Conservation (phyloP, 257 asterid species). For the Linaria vulgaris region DNA sequence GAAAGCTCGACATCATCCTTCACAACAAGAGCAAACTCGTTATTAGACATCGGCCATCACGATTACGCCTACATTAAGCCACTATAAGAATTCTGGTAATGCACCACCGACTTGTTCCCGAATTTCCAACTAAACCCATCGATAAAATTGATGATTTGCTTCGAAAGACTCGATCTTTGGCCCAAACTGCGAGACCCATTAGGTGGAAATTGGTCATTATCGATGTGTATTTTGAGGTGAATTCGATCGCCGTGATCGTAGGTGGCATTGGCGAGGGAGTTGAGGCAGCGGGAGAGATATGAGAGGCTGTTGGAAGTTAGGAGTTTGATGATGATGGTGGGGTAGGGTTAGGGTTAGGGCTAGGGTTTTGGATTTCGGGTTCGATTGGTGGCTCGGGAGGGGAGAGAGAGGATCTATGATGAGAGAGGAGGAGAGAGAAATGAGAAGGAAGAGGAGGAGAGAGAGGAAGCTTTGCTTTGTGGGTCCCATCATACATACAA, state of each 20-base stretch:
- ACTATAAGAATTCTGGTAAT: constrained; percentile 51
- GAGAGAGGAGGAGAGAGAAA: constrained; percentile 44
- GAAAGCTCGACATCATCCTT: constrained; percentile 97
- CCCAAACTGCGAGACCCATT: constrained; percentile 49
- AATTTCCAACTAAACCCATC: constrained; percentile 70
- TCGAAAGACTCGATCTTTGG: constrained; percentile 51
- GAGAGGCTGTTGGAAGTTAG: constrained; percentile 77
- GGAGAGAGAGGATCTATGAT: constrained; percentile 36
- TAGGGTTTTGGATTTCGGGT: constrained; percentile 31
- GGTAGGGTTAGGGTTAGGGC: constrained; percentile 51
- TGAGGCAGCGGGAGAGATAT: constrained; percentile 83
- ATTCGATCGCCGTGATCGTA: constrained; percentile 59
- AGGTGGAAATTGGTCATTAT: constrained; percentile 59
- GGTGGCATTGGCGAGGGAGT: constrained; percentile 71
- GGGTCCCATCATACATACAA: constrained; percentile 25
- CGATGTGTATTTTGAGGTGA: constrained; percentile 76
- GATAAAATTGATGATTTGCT: constrained; percentile 59
- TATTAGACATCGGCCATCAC: constrained; percentile 69
- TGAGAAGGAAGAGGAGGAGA: constrained; percentile 42
- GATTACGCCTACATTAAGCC: constrained; percentile 72
- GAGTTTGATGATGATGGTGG: constrained; percentile 78
- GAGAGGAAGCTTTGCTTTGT: constrained; percentile 41
- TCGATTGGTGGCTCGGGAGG: too few relatives aligned
- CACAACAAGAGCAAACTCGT: constrained; percentile 82
- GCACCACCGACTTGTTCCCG: constrained; percentile 68